A percentile compares a stretch with the other conserved stretches of the same genome.
Evolutionary conservation across 805 yeast species (phyloP).

Genomic region (Myxozyma vanderwaltii): DNA sequence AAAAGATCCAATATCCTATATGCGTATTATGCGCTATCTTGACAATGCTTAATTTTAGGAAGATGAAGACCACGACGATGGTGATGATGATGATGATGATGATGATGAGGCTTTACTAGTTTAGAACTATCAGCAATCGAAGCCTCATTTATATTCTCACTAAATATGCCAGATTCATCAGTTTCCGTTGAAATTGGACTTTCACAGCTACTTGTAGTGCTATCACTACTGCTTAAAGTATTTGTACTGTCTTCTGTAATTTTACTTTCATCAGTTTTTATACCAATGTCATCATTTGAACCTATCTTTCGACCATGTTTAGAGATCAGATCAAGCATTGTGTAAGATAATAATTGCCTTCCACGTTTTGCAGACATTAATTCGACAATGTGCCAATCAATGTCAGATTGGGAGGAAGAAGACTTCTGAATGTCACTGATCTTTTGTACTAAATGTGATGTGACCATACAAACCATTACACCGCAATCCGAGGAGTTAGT

Average conservation of each 20-base stretch:
- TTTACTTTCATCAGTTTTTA: neutral
- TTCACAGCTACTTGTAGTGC: neutral
- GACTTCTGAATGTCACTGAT: neutral
- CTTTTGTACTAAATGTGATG: conserved; percentile 27
- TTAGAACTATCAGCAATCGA: neutral
- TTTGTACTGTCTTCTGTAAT: neutral
- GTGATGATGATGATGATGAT: too few relatives aligned
- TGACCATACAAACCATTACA: conserved; percentile 34
- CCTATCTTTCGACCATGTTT: conserved; percentile 24
- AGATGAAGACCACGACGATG: too few relatives aligned
- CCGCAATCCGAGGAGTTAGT: conserved; percentile 37
- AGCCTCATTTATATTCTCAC: neutral
- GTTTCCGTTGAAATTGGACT: neutral
- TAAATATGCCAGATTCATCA: neutral
- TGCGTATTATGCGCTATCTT: too few relatives aligned
- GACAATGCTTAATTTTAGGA: conserved; percentile 3
- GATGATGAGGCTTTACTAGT: too few relatives aligned
- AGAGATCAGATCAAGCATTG: conserved; percentile 26
- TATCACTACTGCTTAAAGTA: neutral
- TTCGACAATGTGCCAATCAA: conserved; percentile 12
- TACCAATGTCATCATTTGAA: conserved; percentile 4
- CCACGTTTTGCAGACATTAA: conserved; percentile 15
- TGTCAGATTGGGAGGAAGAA: too few relatives aligned
- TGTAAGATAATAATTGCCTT: conserved; percentile 27
- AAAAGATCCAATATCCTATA: too few relatives aligned